Conservation (phyloP, 495 filamentous ascomycete species). For the Glarea lozoyensis region DNA sequence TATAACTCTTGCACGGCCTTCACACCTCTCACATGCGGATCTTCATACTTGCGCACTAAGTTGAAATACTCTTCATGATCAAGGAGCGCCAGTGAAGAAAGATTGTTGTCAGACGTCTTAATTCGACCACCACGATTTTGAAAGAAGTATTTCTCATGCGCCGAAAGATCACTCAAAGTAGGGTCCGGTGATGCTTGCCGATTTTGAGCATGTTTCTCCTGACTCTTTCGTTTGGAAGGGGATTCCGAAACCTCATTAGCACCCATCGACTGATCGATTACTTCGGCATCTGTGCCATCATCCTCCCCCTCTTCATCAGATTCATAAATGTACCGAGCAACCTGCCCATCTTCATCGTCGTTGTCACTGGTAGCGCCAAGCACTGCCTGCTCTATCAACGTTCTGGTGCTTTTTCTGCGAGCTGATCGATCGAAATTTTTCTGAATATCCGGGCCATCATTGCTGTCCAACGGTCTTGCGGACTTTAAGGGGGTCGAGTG, state of each 20-base stretch:
- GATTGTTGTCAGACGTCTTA: slow-evolving; percentile 80
- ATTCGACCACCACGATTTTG: slow-evolving; percentile 73
- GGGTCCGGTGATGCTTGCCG: slow-evolving; percentile 25
- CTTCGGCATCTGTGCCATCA: no score
- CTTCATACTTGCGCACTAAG: slow-evolving; percentile 52
- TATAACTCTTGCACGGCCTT: slow-evolving; percentile 67
- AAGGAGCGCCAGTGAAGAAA: slow-evolving; percentile 65
- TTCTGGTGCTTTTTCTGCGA: slow-evolving; percentile 72
- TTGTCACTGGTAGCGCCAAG: slow-evolving; percentile 60
- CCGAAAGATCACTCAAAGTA: slow-evolving; percentile 67
- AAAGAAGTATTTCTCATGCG: slow-evolving; percentile 88
- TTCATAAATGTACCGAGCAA: slow-evolving; percentile 62
- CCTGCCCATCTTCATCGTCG: slow-evolving; percentile 62
- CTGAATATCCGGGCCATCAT: slow-evolving; percentile 45
- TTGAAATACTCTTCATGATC: slow-evolving; percentile 89
- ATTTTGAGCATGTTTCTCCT: slow-evolving; percentile 44
- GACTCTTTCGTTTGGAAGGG: slow-evolving; percentile 45
- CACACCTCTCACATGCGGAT: slow-evolving; percentile 65
- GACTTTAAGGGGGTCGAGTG: slow-evolving; percentile 19
- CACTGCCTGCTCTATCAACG: slow-evolving; percentile 56
- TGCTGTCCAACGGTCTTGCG: no score
- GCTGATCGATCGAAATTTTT: slow-evolving; percentile 73
- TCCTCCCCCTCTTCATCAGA: slow-evolving; percentile 37
- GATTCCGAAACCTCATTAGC: slow-evolving; percentile 5
- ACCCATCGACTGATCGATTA: no score